A percentile compares a stretch with the other conserved stretches of the same genome.
phyloP scores from a whole-genome alignment of 2,329 filamentous ascomycete genomes.

The Penicillium occitanis region DNA sequence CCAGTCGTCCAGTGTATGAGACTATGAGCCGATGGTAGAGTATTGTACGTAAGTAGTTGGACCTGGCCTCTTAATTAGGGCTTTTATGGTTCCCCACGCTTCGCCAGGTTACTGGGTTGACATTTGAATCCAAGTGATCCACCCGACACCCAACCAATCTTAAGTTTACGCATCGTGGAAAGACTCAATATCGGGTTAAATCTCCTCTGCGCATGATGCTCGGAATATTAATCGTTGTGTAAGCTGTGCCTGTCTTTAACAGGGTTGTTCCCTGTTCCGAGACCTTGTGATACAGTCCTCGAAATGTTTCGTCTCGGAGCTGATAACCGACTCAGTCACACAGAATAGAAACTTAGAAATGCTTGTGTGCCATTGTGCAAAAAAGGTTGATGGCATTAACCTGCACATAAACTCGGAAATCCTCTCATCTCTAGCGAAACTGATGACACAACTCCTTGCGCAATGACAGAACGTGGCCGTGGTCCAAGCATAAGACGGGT shows the following conservation, averaged over 20 bases:
- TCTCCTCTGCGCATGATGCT: not conserved
- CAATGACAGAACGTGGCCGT: conserved; percentile 7
- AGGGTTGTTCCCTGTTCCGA: not conserved
- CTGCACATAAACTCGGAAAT: not conserved
- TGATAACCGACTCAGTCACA: conserved; percentile 10
- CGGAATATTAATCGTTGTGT: conserved; percentile 15
- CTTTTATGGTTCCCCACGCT: not conserved
- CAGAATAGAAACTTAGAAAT: not conserved
- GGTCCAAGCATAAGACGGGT: conserved; percentile 3
- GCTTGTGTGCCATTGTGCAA: not conserved
- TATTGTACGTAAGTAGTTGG: not conserved
- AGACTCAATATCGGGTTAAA: not conserved
- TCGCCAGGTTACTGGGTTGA: not conserved
- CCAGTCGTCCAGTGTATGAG: not conserved
- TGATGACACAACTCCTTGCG: conserved; percentile 2
- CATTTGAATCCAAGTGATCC: not conserved
- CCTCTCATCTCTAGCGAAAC: not conserved
- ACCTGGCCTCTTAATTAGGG: not conserved
- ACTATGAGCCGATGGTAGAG: not conserved
- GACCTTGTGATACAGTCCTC: conserved; percentile 1
- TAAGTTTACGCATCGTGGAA: conserved; percentile 2
- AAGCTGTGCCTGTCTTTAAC: conserved; percentile 2
- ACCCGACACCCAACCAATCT: not conserved
- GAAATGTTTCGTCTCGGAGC: conserved; percentile 14
- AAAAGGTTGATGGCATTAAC: not conserved